Evolutionary conservation across 257 asterid species (phyloP).

Genomic region (Solanum pinnatisectum): DNA sequence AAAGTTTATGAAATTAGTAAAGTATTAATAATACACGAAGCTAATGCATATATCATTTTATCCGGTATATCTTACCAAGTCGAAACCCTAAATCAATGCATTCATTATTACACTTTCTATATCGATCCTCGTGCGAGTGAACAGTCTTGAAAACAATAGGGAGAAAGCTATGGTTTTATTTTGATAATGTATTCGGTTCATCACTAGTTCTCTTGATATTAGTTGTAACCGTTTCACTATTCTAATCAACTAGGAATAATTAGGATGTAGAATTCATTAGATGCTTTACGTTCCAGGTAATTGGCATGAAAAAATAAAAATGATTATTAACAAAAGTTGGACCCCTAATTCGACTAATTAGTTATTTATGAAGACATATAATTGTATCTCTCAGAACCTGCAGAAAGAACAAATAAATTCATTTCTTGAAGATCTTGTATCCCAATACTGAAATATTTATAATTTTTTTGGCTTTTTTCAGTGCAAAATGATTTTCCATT

Average conservation of each 20-base stretch:
- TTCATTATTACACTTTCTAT: not conserved
- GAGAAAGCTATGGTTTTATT: not conserved
- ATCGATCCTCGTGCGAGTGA: not conserved
- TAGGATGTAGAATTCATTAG: not conserved
- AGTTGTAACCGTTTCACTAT: not conserved
- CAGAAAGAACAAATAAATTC: not conserved
- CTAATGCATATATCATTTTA: not conserved
- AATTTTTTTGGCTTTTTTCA: not conserved
- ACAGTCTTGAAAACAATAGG: not conserved
- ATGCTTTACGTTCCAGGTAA: not conserved
- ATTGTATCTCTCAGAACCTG: not conserved
- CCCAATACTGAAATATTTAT: not conserved
- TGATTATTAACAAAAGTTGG: not conserved
- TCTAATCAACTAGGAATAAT: not conserved
- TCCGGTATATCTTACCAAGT: not conserved
- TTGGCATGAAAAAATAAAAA: not conserved
- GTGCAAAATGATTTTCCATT: not conserved
- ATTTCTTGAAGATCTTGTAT: not conserved
- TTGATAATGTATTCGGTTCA: not conserved
- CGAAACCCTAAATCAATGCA: not conserved
- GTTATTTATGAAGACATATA: not conserved
- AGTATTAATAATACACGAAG: not conserved
- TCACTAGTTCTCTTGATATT: not conserved
- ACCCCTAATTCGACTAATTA: not conserved
- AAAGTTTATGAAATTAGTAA: not conserved